Evolutionary conservation across 2,329 filamentous ascomycete species (phyloP).

Genomic region (Ophiostoma populinum): DNA sequence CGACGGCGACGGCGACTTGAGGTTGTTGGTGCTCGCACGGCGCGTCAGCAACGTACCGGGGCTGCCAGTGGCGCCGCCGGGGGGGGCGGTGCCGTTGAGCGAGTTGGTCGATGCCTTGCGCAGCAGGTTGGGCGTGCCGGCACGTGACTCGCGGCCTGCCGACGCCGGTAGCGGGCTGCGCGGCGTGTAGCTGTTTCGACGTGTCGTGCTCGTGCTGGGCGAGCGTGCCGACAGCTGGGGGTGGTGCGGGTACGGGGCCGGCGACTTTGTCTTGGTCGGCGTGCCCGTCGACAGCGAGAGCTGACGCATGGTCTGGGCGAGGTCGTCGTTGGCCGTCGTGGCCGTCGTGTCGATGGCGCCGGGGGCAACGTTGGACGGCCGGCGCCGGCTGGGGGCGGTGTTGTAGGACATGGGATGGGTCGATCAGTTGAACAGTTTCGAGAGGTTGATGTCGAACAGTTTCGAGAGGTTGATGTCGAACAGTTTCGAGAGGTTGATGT

Average conservation of each 20-base stretch:
- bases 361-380: not conserved
- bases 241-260: slow-evolving; percentile 5
- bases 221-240: slow-evolving; percentile 21
- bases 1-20: slow-evolving; percentile 25
- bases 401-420: not conserved
- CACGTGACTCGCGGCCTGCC: slow-evolving; percentile 24
- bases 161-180: slow-evolving; percentile 23
- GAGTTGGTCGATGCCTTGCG: slow-evolving; percentile 42
- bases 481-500: too few species aligned
- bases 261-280: slow-evolving; percentile 7
- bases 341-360: not conserved
- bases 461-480: too few species aligned
- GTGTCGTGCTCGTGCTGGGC: slow-evolving; percentile 18
- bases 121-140: slow-evolving; percentile 31
- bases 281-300: slow-evolving; percentile 11
- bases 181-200: slow-evolving; percentile 19
- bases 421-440: too few species aligned
- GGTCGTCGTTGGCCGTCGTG: slow-evolving; percentile 4
- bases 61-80: not conserved
- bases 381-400: not conserved
- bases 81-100: slow-evolving; percentile 26
- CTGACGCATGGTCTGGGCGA: slow-evolving; percentile 13
- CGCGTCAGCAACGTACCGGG: slow-evolving; percentile 20
- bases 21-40: slow-evolving; percentile 29
- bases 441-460: too few species aligned